A percentile compares a stretch with the other conserved stretches of the same genome.
phyloP scores from a whole-genome alignment of 139 green algal species.

The Chlamydomonas incerta region DNA sequence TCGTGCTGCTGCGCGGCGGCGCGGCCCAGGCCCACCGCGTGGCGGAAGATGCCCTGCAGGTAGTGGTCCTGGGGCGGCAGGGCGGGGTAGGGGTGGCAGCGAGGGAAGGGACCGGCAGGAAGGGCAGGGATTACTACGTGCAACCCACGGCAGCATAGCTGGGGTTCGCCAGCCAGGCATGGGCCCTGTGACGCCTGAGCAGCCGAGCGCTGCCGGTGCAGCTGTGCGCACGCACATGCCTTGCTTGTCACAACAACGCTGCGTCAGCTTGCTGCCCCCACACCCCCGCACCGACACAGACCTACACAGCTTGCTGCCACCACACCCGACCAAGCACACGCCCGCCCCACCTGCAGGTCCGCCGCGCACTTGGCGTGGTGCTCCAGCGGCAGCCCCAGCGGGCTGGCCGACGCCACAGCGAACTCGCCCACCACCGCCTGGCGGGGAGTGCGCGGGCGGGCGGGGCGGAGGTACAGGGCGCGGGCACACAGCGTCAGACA shows the following conservation, averaged over 20 bases:
- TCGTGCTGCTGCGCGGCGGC: slow-evolving; percentile 57
- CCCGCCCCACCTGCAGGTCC: slow-evolving; percentile 58
- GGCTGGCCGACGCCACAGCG: slow-evolving; percentile 67
- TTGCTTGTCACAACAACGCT: too few relatives aligned
- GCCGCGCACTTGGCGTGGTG: slow-evolving; percentile 82
- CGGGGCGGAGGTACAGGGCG: too few relatives aligned
- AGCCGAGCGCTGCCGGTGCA: too few relatives aligned
- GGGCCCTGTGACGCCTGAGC: too few relatives aligned
- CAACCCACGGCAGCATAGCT: background rate
- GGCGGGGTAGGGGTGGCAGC: background rate
- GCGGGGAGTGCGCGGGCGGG: too few relatives aligned
- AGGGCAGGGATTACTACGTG: too few relatives aligned
- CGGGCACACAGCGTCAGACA: too few relatives aligned
- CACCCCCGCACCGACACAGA: slow-evolving; percentile 13
- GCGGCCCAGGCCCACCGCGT: slow-evolving; percentile 61
- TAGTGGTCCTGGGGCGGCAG: slow-evolving; percentile 59
- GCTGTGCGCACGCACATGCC: too few relatives aligned
- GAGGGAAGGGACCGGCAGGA: too few relatives aligned
- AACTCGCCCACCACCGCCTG: slow-evolving; percentile 85
- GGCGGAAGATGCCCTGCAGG: slow-evolving; percentile 75
- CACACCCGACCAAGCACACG: too few relatives aligned
- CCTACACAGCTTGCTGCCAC: background rate
- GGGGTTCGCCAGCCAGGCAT: too few relatives aligned
- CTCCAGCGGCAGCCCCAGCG: slow-evolving; percentile 84
- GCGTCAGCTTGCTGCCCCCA: too few relatives aligned